Base-by-base conservation (phyloP, 2,329 filamentous ascomycete species). In the Corynespora cassiicola region DNA sequence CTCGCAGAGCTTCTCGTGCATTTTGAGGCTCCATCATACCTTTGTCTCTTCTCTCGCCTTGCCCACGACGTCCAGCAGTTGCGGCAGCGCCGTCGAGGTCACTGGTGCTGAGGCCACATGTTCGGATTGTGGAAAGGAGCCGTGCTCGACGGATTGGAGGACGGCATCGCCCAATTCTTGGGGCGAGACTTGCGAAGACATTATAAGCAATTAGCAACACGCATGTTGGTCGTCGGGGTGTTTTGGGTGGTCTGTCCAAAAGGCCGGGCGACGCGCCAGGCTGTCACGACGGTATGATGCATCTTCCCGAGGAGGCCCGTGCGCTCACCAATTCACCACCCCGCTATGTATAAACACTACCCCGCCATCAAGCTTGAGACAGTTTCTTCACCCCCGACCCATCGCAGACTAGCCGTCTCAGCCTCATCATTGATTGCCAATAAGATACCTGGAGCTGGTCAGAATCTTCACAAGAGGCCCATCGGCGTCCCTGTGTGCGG, bases 121-220 rank as follows among this genome's bases (percentile, higher is more conserved):
- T 63, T 84, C 80, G 21, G 75, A 73, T 15, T 80, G 77, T 11
- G 81, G 80, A 52, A 82, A 84, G 19, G 67, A 65, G 41, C 78
- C 77, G 29, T 79, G 66, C 30, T 75, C 68, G 36, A 86, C 78
- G 55, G 85, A 88, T 44, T 82, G 73, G 39, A 89, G 79, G 26
- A 90, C 70, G 4, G 82, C 82, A 45, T 79, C 74, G 50, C 80
- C 81, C 36, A 85, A 66, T 32, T 62, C 58, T 18, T 67, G 52
- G 26, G 62, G 51, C 15, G 62, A 60, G 28, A 58, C 49, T 45
- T 54, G 49, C 35, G 51, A 48, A 33, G 60, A 29, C 65, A 68
- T 68, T 42, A 42, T n/a, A n/a, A n/a, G n/a, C n/a, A n/a, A n/a
- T n/a, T n/a, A n/a, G n/a, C n/a, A n/a, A n/a, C n/a, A n/a, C n/a